A percentile compares a stretch with the other conserved stretches of the same genome.
phyloP scores from a whole-genome alignment of 2,329 filamentous ascomycete species.

The Harringtonia aguacate region DNA sequence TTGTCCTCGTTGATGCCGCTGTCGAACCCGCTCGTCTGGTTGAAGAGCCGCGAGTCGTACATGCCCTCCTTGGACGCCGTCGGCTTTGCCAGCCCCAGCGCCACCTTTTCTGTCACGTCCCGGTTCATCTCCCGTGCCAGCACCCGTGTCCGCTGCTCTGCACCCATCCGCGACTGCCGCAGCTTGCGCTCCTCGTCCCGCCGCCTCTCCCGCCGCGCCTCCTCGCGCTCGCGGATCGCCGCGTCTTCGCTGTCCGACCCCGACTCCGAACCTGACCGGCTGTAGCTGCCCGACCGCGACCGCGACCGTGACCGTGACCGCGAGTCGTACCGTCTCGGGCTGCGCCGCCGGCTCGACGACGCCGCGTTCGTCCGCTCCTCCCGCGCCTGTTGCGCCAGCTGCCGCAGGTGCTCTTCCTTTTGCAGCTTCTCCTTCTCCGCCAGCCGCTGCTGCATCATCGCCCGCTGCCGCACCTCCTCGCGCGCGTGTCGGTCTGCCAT shows the following conservation, averaged over 20 bases:
- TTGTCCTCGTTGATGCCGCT: conserved; percentile 96
- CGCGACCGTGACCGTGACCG: conserved; percentile 15
- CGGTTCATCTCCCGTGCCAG: conserved; percentile 92
- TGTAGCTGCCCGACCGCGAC: conserved; percentile 26
- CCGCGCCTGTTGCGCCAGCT: conserved; percentile 81
- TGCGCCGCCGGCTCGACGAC: conserved; percentile 23
- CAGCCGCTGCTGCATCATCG: conserved; percentile 88
- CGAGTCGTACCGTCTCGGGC: conserved; percentile 7
- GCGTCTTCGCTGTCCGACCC: conserved; percentile 50
- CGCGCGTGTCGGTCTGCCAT: conserved; percentile 90
- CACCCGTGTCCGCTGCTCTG: conserved; percentile 81
- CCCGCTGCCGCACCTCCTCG: conserved; percentile 87
- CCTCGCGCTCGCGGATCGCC: conserved; percentile 65
- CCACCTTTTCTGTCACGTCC: conserved; percentile 95
- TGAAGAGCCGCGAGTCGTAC: conserved; percentile 95
- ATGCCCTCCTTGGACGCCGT: conserved; percentile 86
- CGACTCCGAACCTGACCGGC: conserved; percentile 27
- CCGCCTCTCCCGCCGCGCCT: conserved; percentile 64
- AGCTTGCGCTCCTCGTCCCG: conserved; percentile 82
- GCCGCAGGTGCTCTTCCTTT: conserved; percentile 85
- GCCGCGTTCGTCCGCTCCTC: conserved; percentile 55
- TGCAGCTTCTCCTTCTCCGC: conserved; percentile 93
- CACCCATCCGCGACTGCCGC: conserved; percentile 89
- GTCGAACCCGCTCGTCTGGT: conserved; percentile 84
- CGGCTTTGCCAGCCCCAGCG: conserved; percentile 86